Percentiles rank a stretch among this genome's conserved stretches.
These are phyloP conservation scores for Peronospora farinosa DNA, from an alignment of 352 stramenopile genomes.

Conservation along the genomic window DNA sequence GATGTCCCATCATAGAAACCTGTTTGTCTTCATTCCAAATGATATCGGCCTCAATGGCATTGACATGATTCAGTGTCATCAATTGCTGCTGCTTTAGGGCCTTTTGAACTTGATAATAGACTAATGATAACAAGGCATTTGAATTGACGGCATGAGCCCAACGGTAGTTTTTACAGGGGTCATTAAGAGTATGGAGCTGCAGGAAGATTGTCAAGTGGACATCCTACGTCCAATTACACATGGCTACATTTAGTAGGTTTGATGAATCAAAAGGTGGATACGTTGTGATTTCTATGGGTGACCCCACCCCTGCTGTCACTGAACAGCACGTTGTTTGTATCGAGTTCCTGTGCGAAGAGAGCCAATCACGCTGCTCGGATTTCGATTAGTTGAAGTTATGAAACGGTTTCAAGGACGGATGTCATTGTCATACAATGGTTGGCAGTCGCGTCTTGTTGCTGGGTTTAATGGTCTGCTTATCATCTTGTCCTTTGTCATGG, in stretches of 20 bases:
- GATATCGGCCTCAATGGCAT: slow-evolving; percentile 66
- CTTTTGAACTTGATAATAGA: slow-evolving; percentile 29
- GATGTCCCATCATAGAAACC: slow-evolving; percentile 57
- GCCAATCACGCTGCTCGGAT: neutral
- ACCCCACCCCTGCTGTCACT: too few species aligned
- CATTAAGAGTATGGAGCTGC: slow-evolving; percentile 22
- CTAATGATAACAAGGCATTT: slow-evolving; percentile 20
- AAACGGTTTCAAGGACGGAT: slow-evolving; percentile 16
- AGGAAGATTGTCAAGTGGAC: slow-evolving; percentile 3
- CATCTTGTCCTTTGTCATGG: slow-evolving; percentile 47
- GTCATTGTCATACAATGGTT: slow-evolving; percentile 21
- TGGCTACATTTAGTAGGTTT: slow-evolving; percentile 6
- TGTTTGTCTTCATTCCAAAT: slow-evolving; percentile 55
- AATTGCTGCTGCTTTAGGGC: slow-evolving; percentile 17
- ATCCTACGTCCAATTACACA: slow-evolving; percentile 13
- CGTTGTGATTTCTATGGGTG: too few species aligned
- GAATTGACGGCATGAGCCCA: slow-evolving; percentile 72
- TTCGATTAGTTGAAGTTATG: slow-evolving; percentile 15
- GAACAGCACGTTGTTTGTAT: too few species aligned
- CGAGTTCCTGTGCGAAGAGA: too few species aligned
- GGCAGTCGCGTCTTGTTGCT: slow-evolving; percentile 46
- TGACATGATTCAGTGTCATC: slow-evolving; percentile 27
- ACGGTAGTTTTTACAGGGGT: slow-evolving; percentile 41
- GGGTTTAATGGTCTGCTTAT: slow-evolving; percentile 57
- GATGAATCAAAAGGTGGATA: slow-evolving; percentile 2